Base-by-base conservation (phyloP, 2,329 filamentous ascomycete genomes). In the Arachnomyces sp. region DNA sequence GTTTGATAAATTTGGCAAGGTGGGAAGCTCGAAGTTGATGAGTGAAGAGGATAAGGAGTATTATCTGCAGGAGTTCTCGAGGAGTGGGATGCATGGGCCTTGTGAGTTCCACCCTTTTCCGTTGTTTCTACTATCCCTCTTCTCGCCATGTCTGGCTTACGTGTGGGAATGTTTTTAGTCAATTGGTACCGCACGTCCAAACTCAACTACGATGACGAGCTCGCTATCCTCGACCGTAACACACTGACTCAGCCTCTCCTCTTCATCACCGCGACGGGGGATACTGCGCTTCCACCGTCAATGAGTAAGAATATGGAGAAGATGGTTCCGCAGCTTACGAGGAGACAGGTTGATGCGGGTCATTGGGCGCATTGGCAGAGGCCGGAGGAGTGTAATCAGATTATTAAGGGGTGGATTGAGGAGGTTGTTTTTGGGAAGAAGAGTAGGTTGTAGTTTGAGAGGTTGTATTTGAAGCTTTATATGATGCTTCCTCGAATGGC, bases 331-430 rank as follows among this genome's bases (percentile, higher is more conserved):
- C 72, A 77, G 34, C 61, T 93, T 54, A 82, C 76, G 6, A 70
- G 73, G 44, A 72, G 66, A 7, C 76, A 84, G 57, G 81, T 94
- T 40, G 63, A 80, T 28, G 73, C 82, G 0, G 69, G 73, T 13
- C 92, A 96, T 63, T 96, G 90, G 90, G 84, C 82, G 34, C 64
- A 94, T 57, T 81, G 78, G 69, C 77, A 94, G 68, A 76, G 75
- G 47, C 73, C 82, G 0, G 74, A 71, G 15, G 76, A 82, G 51
- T 76, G 86, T 2, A 95, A 95, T 60, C 59, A 57, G 36, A 66
- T 79, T 44, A 70, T 94, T 50, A 70, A 67, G 41, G 69, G 73
- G 42, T 94, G 88, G 76, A 49, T 93, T 44, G 71, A 74, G 43
- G 65, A 63, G 12, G 70, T 81, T 32, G 71, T 69, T 2, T 68